Conservation (phyloP, 148 eudicot species). For the Mesembryanthemum crystallinum region DNA sequence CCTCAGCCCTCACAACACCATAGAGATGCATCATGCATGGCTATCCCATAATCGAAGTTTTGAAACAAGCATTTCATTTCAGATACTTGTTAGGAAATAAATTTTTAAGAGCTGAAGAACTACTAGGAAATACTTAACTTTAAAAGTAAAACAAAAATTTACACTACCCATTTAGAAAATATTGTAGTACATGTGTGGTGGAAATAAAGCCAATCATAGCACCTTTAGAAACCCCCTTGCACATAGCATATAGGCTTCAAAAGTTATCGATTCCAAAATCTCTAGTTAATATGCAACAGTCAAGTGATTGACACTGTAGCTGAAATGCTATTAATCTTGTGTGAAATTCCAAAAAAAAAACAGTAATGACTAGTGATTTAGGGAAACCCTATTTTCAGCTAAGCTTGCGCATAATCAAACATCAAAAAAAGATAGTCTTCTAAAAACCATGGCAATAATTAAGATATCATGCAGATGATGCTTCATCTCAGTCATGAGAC, state of each 20-base stretch:
- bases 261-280: too few relatives aligned
- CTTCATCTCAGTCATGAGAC: not conserved
- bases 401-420: too few relatives aligned
- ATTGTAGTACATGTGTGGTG: not conserved
- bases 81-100: too few relatives aligned
- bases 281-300: too few relatives aligned
- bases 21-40: too few relatives aligned
- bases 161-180: not conserved
- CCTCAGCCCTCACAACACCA: too few relatives aligned
- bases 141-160: not conserved
- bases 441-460: not conserved
- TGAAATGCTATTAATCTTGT: not conserved
- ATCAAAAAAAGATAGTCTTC: too few relatives aligned
- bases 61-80: too few relatives aligned
- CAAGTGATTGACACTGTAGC: not conserved
- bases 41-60: too few relatives aligned
- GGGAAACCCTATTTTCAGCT: too few relatives aligned
- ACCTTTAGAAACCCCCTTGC: not conserved
- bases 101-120: too few relatives aligned
- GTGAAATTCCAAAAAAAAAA: not conserved
- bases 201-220: not conserved
- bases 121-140: not conserved
- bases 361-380: too few relatives aligned
- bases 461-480: slow-evolving; percentile 2
- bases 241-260: not conserved